Evolutionary conservation across 1,284 basidiomycete species (phyloP).

Genomic region (Sporisorium scitamineum): DNA sequence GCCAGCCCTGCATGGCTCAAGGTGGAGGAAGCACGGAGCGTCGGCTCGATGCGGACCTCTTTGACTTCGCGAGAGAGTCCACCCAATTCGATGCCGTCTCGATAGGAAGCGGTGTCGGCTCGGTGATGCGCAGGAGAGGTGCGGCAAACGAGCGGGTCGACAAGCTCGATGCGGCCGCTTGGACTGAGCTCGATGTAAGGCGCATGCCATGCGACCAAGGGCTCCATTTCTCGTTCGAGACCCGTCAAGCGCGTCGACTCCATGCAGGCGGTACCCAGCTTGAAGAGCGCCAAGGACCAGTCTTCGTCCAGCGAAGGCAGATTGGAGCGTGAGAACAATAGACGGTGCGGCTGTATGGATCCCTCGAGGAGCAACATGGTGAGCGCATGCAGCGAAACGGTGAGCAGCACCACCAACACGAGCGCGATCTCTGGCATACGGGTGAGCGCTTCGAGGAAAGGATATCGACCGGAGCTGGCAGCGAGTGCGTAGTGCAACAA

Average conservation of each 20-base stretch:
- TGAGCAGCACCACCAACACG: constrained; percentile 53
- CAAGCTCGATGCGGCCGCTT: constrained; percentile 35
- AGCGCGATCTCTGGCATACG: constrained; percentile 56
- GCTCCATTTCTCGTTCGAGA: constrained; percentile 53
- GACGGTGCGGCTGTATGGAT: constrained; percentile 36
- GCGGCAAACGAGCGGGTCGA: constrained; percentile 16
- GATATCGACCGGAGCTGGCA: constrained; percentile 43
- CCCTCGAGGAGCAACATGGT: constrained; percentile 61
- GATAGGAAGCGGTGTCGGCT: background rate
- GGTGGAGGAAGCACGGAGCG: constrained; percentile 5
- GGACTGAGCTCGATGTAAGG: constrained; percentile 61
- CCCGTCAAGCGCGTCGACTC: constrained; percentile 63
- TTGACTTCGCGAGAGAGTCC: constrained; percentile 51
- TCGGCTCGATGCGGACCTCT: constrained; percentile 45
- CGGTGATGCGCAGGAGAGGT: background rate
- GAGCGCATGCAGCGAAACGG: constrained; percentile 56
- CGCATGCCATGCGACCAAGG: constrained; percentile 42
- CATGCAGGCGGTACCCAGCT: constrained; percentile 64
- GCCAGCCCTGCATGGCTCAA: constrained; percentile 24
- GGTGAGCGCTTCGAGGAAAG: constrained; percentile 57
- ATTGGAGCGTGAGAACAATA: constrained; percentile 52
- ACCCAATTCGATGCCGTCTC: background rate
- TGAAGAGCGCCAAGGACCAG: constrained; percentile 61
- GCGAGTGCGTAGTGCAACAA: constrained; percentile 56
- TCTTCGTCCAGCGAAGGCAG: constrained; percentile 58